phyloP scores from a whole-genome alignment of 176 grass and related monocot genomes.

The Paspalum notatum region DNA sequence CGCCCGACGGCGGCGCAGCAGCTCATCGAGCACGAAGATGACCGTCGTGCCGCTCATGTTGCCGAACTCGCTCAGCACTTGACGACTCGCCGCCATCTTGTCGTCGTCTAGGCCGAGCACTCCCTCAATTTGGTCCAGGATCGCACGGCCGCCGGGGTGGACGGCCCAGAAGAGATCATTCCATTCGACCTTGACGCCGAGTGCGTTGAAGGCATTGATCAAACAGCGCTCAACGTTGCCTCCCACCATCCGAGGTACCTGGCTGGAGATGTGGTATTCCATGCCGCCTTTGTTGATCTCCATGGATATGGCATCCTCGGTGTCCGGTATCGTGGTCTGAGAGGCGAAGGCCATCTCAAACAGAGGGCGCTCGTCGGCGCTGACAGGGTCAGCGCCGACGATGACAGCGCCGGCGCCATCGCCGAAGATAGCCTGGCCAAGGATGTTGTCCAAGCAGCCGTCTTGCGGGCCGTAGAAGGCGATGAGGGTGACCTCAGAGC shows the following conservation, averaged over 20 bases:
- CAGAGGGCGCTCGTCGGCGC: conserved; percentile 34
- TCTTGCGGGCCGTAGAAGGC: conserved; percentile 44
- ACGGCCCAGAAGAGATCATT: conserved; percentile 60
- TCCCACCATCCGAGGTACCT: conserved; percentile 42
- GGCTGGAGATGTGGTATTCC: conserved; percentile 20
- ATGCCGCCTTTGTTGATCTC: conserved; percentile 37
- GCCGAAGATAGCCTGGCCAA: conserved; percentile 45
- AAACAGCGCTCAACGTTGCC: conserved; percentile 48
- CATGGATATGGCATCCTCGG: conserved; percentile 41
- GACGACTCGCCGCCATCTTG: conserved; percentile 31
- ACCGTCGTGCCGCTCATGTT: conserved; percentile 57
- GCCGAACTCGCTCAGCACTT: conserved; percentile 47
- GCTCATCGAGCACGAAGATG: conserved; percentile 59
- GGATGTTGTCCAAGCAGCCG: conserved; percentile 15
- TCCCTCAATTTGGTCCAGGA: conserved; percentile 52
- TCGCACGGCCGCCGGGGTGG: conserved; percentile 37
- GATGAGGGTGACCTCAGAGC: conserved; percentile 51
- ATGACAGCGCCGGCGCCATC: conserved; percentile 50
- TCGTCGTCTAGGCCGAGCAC: conserved; percentile 40
- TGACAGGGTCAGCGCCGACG: conserved; percentile 49
- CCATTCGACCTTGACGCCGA: conserved; percentile 43
- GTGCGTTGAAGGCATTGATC: conserved; percentile 29
- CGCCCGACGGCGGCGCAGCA: conserved; percentile 25
- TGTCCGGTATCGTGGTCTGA: conserved; percentile 49
- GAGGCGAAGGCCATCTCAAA: conserved; percentile 51